These are phyloP conservation scores for Fusarium nelsonii DNA, from an alignment of 2,329 filamentous ascomycete species.

Conservation along the genomic window DNA sequence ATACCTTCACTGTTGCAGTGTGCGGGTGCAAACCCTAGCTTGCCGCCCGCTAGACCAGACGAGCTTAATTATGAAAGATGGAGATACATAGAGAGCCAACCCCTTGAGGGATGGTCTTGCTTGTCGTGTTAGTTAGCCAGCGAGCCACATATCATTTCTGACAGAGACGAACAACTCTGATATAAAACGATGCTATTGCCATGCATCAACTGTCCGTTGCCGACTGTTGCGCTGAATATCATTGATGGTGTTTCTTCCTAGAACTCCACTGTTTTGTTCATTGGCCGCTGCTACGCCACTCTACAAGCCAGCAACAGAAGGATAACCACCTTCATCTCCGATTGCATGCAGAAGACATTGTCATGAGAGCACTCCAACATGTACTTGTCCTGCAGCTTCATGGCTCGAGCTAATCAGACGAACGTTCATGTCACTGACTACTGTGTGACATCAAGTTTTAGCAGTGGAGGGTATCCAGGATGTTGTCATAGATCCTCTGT, in stretches of 20 bases:
- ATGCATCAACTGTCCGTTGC: neutral
- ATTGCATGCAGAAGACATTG: constrained; percentile 5
- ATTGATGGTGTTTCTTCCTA: neutral
- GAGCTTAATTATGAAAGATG: constrained; percentile 44
- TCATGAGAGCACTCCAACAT: neutral
- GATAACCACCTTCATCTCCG: neutral
- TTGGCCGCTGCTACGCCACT: neutral
- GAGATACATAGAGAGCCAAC: constrained; percentile 27
- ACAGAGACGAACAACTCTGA: neutral
- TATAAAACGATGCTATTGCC: constrained; percentile 6
- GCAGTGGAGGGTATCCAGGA: constrained; percentile 8
- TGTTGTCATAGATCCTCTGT: constrained; percentile 9
- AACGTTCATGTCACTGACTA: neutral
- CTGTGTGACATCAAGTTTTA: constrained; percentile 25
- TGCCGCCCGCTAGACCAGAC: constrained; percentile 37
- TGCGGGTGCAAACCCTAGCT: constrained; percentile 44
- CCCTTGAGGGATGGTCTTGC: constrained; percentile 41
- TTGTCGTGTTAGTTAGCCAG: constrained; percentile 14
- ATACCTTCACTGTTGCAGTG: constrained; percentile 32
- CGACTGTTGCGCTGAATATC: neutral
- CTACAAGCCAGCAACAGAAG: neutral
- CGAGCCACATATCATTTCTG: constrained; percentile 15
- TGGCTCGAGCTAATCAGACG: constrained; percentile 4
- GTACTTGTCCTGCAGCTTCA: neutral
- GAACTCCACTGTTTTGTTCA: neutral